These are phyloP conservation scores for Vitis vinifera DNA, from an alignment of 164 flowering plant genomes.

Conservation along the genomic window ASM3070453v1 NC_081812.1:20692001-20692500, in stretches of 20 bases:
- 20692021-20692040: constrained; percentile 64
- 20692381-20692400: constrained; percentile 25
- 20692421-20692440: constrained; percentile 34
- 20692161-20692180: constrained; percentile 48
- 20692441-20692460: constrained; percentile 48
- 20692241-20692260: constrained; percentile 25
- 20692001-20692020: constrained; percentile 65
- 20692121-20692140: constrained; percentile 74
- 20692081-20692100: constrained; percentile 41
- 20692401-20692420: constrained; percentile 31
- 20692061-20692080: constrained; percentile 59
- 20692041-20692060: constrained; percentile 62
- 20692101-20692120: constrained; percentile 59
- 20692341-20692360: constrained; percentile 76
- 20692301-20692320: constrained; percentile 40
- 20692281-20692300: constrained; percentile 65
- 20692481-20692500: constrained; percentile 61
- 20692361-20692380: constrained; percentile 52
- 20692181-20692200: constrained; percentile 61
- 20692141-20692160: constrained; percentile 55
- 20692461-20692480: constrained; percentile 47
- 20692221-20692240: constrained; percentile 33
- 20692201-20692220: constrained; percentile 18
- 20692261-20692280: constrained; percentile 81
- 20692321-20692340: constrained; percentile 61